phyloP scores from a whole-genome alignment of 225 moss, liverwort and hornwort genomes.

The Ulota crispa region DNA sequence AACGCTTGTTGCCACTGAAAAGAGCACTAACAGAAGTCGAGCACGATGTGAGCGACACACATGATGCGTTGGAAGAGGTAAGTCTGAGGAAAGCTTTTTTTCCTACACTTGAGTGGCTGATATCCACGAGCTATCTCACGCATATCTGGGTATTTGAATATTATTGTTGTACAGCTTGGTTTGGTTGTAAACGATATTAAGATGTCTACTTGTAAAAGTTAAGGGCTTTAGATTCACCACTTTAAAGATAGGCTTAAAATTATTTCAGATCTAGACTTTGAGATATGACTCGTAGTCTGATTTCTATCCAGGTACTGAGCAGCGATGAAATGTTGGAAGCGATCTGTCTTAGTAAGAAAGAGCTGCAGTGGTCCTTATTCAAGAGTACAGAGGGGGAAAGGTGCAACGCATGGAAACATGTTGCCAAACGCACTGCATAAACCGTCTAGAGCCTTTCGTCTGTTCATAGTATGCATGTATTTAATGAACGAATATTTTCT shows the following conservation, averaged over 20 bases:
- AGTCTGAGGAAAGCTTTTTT: conserved; percentile 1
- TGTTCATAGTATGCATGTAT: conserved; percentile 5
- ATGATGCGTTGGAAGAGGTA: conserved; percentile 82
- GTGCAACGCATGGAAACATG: conserved; percentile 18
- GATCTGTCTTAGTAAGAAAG: conserved; percentile 40
- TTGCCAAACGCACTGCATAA: conserved; percentile 15
- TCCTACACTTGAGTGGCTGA: not conserved
- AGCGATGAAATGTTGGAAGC: conserved; percentile 71
- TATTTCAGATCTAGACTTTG: conserved; percentile 1
- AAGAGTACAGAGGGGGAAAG: conserved; percentile 27
- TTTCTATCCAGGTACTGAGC: conserved; percentile 49
- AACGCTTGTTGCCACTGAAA: conserved; percentile 78
- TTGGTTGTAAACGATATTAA: conserved; percentile 13
- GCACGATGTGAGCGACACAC: conserved; percentile 90
- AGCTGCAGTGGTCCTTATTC: conserved; percentile 43
- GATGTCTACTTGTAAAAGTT: not conserved
- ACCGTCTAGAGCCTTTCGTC: conserved; percentile 3
- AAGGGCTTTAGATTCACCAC: not conserved
- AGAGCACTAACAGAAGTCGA: conserved; percentile 85
- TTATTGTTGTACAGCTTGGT: conserved; percentile 12
- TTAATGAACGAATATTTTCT: conserved; percentile 8
- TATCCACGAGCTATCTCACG: conserved; percentile 6
- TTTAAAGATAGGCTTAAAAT: not conserved
- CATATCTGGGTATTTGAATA: not conserved
- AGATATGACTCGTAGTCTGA: conserved; percentile 9